Base-by-base conservation (phyloP, 1,139 yeast species). In the Pichia sp. region DNA sequence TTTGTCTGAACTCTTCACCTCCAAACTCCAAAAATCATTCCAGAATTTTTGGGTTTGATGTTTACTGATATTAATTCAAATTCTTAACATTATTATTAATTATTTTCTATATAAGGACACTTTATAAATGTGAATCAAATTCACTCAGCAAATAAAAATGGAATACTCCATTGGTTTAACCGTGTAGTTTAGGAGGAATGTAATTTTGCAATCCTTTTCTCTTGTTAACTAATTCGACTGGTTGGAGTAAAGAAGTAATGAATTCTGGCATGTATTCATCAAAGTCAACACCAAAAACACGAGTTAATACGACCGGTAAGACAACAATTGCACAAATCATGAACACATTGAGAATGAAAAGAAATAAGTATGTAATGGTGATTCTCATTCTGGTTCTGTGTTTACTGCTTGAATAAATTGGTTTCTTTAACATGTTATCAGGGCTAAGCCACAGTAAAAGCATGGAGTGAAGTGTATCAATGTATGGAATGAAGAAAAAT, bases 391-490 rank as follows among this genome's bases (percentile, higher is more conserved):
- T 53, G 19, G 41, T 45, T 33, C 56, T 52, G 19, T 63, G 53
- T 36, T 53, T 48, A 53, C 58, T 51, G 8, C 63, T 58, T 14
- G 65, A 57, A 15, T 67, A 56, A 2, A 69, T 76, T 20, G 73
- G 68, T 9, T 75, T 67, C 15, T 76, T 71, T 4, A 77, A 60
- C 53, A 76, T 81, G 38, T 69, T 67, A 1, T 72, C 72, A 10
- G 86, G 85, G 46, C 68, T 73, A 44, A 80, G 65, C 87, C 87
- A 81, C 54, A 81, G 72, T 36, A 81, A 61, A 72, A 81, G 68
- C 55, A 75, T 58, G 0, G 84, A 75, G 59, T 82, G 88, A 75
- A 80, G 73, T 44, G 69, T 73, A 55, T 79, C 81, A 40, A 77
- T 69, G 55, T 72, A 77, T 0, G 86, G 87, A 28, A 81, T 64